Conservation (phyloP, 2,329 filamentous ascomycete species). For the Bisporella sp. region DNA sequence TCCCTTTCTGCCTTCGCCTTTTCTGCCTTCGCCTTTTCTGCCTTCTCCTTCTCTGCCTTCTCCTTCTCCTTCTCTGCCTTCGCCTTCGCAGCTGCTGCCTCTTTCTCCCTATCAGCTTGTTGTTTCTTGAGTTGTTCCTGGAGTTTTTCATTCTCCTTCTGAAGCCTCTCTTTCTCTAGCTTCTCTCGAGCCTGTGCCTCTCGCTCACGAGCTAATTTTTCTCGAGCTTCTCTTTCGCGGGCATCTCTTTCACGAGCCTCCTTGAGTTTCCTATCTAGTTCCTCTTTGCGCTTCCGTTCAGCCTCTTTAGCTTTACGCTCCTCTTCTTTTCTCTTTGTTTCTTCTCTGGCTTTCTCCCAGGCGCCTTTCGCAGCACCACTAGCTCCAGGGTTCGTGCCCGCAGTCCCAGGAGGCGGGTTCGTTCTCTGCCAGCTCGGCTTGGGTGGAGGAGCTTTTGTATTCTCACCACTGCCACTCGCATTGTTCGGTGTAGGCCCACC, state of each 20-base stretch:
- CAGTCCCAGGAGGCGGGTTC: constrained; percentile 4
- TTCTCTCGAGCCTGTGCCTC: constrained; percentile 35
- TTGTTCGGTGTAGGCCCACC: constrained; percentile 1
- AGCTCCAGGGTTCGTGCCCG: constrained; percentile 5
- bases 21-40: constrained; percentile 15
- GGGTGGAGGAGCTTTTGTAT: constrained; percentile 10
- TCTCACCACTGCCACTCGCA: constrained; percentile 3
- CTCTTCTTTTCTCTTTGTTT: constrained; percentile 59
- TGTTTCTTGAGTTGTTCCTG: background rate
- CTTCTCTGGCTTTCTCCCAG: constrained; percentile 65
- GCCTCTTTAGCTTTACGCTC: constrained; percentile 55
- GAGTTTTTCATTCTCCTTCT: constrained; percentile 8
- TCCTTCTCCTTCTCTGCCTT: constrained; percentile 33
- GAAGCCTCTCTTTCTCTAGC: constrained; percentile 3
- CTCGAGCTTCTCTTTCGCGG: constrained; percentile 28
- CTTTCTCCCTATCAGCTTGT: constrained; percentile 12
- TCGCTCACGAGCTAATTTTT: constrained; percentile 47
- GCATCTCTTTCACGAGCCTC: constrained; percentile 52
- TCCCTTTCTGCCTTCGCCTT: constrained; percentile 14
- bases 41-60: constrained; percentile 10
- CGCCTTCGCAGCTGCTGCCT: constrained; percentile 1
- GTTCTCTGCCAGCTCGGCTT: constrained; percentile 21
- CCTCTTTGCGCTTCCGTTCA: constrained; percentile 52
- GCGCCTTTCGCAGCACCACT: constrained; percentile 35
- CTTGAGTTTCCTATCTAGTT: constrained; percentile 43